Evolutionary conservation across 148 eudicot genomes (phyloP).

Genomic region (Dianthus caryophyllus): DNA sequence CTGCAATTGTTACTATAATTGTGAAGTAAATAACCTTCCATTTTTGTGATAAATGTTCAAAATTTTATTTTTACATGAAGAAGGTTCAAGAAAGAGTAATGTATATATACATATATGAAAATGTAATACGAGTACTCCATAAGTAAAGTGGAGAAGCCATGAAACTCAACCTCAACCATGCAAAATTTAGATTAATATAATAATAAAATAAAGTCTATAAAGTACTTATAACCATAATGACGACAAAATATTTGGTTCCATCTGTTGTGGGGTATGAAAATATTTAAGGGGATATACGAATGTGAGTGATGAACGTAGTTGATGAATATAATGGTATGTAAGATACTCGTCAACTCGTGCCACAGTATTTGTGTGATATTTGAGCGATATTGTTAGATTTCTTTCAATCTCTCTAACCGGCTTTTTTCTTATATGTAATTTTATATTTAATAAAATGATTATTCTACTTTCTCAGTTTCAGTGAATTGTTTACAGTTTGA

Average conservation of each 20-base stretch:
- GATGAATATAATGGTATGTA: too few relatives aligned
- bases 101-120: background rate
- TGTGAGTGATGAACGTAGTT: constrained; percentile 8
- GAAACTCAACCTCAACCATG: constrained; percentile 6
- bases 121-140: too few relatives aligned
- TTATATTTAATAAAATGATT: too few relatives aligned
- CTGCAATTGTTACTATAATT: background rate
- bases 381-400: too few relatives aligned
- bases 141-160: constrained; percentile 3
- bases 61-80: background rate
- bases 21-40: background rate
- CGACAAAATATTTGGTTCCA: constrained; percentile 14
- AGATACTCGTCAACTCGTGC: too few relatives aligned
- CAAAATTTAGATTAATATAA: background rate
- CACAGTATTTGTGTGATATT: too few relatives aligned
- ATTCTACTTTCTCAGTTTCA: too few relatives aligned
- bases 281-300: constrained; percentile 5
- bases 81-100: too few relatives aligned
- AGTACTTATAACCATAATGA: constrained; percentile 12
- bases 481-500: too few relatives aligned
- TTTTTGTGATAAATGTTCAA: background rate
- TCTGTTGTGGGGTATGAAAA: constrained; percentile 17
- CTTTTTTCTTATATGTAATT: too few relatives aligned
- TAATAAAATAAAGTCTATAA: background rate
- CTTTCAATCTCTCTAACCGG: too few relatives aligned